Percentiles rank a stretch among this genome's conserved stretches.
Evolutionary conservation across 441 rosid genomes (phyloP).

Genomic region (Capsella rubella): DNA sequence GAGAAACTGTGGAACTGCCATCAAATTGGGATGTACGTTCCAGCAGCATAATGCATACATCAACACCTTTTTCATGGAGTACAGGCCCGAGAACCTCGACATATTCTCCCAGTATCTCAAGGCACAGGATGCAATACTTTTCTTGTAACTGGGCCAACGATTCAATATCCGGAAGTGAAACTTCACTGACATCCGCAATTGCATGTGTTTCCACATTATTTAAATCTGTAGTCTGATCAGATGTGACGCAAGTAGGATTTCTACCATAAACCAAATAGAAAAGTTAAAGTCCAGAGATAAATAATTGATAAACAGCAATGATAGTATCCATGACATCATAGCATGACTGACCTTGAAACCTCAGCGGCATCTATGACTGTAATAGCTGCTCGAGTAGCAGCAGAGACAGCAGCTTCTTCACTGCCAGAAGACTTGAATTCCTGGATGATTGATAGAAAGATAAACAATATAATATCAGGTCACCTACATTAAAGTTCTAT

Average conservation of each 20-base stretch:
- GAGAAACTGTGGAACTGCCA: slow-evolving; percentile 53
- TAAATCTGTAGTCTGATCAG: slow-evolving; percentile 51
- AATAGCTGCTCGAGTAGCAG: slow-evolving; percentile 92
- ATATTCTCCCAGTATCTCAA: slow-evolving; percentile 91
- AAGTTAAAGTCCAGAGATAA: slow-evolving; percentile 32
- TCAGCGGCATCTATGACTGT: slow-evolving; percentile 97
- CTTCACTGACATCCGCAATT: slow-evolving; percentile 63
- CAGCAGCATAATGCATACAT: slow-evolving; percentile 85
- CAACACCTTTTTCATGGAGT: slow-evolving; percentile 96
- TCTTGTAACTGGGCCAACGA: slow-evolving; percentile 83
- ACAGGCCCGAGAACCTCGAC: slow-evolving; percentile 99
- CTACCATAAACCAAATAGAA: slow-evolving; percentile 57
- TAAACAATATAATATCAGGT: slow-evolving; percentile 27
- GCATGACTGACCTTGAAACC: slow-evolving; percentile 73
- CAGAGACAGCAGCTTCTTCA: slow-evolving; percentile 93
- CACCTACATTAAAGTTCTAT: slow-evolving; percentile 20
- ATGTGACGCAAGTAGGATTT: slow-evolving; percentile 47
- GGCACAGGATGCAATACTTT: slow-evolving; percentile 94
- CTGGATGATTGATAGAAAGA: slow-evolving; percentile 48
- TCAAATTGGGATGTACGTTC: slow-evolving; percentile 65
- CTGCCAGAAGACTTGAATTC: slow-evolving; percentile 67
- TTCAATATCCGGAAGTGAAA: slow-evolving; percentile 77
- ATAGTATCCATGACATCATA: slow-evolving; percentile 14
- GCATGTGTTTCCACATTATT: slow-evolving; percentile 50
- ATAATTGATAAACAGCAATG: slow-evolving; percentile 17